Evolutionary conservation across 768 basidiomycete species (phyloP).

Genomic region (Boletus eberwhitei): DNA sequence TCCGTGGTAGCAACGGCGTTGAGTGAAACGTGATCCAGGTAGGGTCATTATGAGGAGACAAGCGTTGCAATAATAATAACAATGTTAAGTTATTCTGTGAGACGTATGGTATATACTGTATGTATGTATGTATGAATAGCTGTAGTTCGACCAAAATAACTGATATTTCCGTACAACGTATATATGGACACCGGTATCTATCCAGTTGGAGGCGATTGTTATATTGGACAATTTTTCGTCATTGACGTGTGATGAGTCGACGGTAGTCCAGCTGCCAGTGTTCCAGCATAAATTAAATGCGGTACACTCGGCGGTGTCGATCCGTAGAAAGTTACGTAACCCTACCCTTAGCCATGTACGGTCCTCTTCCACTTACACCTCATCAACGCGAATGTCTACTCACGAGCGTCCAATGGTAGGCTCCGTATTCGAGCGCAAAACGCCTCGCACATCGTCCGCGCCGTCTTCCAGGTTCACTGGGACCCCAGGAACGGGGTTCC

Average conservation of each 20-base stretch:
- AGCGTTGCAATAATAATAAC: slow-evolving; percentile 2
- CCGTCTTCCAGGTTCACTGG: slow-evolving; percentile 22
- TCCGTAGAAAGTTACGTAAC: slow-evolving; percentile 9
- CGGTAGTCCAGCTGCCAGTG: too few species aligned
- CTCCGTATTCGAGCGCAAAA: slow-evolving; percentile 45
- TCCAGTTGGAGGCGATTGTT: background rate
- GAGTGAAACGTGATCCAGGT: background rate
- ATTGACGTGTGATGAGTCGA: too few species aligned
- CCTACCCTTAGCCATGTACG: background rate
- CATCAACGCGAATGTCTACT: slow-evolving; percentile 18
- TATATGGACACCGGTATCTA: background rate
- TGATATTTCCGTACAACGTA: background rate
- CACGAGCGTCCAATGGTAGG: slow-evolving; percentile 36
- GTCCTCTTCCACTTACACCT: background rate
- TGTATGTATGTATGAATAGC: background rate
- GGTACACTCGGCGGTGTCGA: too few species aligned
- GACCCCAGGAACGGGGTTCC: slow-evolving; percentile 50
- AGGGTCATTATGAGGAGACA: background rate
- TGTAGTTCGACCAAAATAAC: background rate
- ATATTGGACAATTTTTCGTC: too few species aligned
- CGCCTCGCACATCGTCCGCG: slow-evolving; percentile 19
- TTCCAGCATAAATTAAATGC: too few species aligned
- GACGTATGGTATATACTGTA: too few species aligned
- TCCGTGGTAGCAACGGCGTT: background rate
- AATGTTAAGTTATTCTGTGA: background rate